phyloP scores from a whole-genome alignment of 495 filamentous ascomycete genomes.

The Annulohypoxylon moriforme region DNA sequence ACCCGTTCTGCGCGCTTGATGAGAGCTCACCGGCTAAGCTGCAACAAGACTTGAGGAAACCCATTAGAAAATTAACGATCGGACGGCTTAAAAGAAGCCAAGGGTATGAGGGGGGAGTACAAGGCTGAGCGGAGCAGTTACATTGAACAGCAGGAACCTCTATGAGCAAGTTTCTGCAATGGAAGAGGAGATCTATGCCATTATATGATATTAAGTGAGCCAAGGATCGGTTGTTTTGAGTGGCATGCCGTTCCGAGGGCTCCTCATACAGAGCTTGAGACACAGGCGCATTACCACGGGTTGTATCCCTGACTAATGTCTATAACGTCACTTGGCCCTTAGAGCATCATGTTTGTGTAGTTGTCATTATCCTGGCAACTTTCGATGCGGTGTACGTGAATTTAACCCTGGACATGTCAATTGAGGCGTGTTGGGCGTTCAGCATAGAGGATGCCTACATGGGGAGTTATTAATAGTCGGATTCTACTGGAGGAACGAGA shows the following conservation, averaged over 20 bases:
- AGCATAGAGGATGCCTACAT: slow-evolving; percentile 13
- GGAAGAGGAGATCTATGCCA: slow-evolving; percentile 2
- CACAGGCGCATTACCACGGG: slow-evolving; percentile 4
- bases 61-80: slow-evolving; percentile 38
- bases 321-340: not conserved
- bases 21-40: slow-evolving; percentile 25
- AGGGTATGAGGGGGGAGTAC: not conserved
- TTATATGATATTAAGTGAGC: slow-evolving; percentile 26
- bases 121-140: slow-evolving; percentile 2
- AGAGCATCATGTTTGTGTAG: not conserved
- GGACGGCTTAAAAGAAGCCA: slow-evolving; percentile 40
- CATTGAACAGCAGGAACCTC: slow-evolving; percentile 3
- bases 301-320: slow-evolving; percentile 27
- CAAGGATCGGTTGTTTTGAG: slow-evolving; percentile 1
- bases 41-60: slow-evolving; percentile 27
- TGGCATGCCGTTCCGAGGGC: slow-evolving; percentile 7
- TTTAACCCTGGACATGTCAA: slow-evolving; percentile 11
- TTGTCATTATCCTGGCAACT: not conserved
- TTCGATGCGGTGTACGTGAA: slow-evolving; percentile 3
- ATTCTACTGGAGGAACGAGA: not conserved
- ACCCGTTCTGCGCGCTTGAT: slow-evolving; percentile 39
- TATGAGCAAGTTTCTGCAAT: not conserved
- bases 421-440: not conserved
- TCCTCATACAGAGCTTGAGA: slow-evolving; percentile 14
- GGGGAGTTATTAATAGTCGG: not conserved